phyloP scores from a whole-genome alignment of 495 filamentous ascomycete species.

The Penicillium canariense region DNA sequence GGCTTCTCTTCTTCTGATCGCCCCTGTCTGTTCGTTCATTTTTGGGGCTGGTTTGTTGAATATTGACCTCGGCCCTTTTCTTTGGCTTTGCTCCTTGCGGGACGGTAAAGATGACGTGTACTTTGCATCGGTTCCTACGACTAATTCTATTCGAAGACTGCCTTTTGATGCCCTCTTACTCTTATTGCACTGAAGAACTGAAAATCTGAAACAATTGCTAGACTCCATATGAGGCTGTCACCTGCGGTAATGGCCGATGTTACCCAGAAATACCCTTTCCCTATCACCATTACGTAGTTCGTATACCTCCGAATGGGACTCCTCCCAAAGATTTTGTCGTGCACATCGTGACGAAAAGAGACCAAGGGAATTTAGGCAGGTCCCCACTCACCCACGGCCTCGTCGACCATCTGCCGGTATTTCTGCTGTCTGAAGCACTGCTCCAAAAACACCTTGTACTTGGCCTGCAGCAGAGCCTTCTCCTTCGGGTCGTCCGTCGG shows the following conservation, averaged over 20 bases:
- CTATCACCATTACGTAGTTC: neutral
- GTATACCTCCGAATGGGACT: neutral
- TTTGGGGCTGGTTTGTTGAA: neutral
- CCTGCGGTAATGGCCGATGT: constrained; percentile 10
- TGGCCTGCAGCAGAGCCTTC: constrained; percentile 75
- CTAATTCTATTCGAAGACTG: neutral
- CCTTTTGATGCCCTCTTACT: neutral
- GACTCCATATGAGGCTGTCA: neutral
- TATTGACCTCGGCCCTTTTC: neutral
- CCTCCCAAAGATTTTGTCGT: neutral
- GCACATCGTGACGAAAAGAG: too few relatives aligned
- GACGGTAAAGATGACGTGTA: neutral
- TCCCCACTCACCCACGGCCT: constrained; percentile 48
- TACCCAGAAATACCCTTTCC: neutral
- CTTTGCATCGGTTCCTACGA: neutral
- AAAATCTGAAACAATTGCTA: constrained; percentile 1
- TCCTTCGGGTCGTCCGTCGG: constrained; percentile 66
- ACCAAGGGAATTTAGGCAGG: constrained; percentile 6
- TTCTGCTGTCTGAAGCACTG: constrained; percentile 66
- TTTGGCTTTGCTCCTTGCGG: constrained; percentile 3
- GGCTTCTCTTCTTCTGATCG: neutral
- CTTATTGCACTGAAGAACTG: neutral
- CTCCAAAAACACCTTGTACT: constrained; percentile 71
- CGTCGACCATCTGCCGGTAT: constrained; percentile 60
- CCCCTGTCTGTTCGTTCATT: neutral